Conservation (phyloP, 257 asterid species). For the Solanum pimpinellifolium region DNA sequence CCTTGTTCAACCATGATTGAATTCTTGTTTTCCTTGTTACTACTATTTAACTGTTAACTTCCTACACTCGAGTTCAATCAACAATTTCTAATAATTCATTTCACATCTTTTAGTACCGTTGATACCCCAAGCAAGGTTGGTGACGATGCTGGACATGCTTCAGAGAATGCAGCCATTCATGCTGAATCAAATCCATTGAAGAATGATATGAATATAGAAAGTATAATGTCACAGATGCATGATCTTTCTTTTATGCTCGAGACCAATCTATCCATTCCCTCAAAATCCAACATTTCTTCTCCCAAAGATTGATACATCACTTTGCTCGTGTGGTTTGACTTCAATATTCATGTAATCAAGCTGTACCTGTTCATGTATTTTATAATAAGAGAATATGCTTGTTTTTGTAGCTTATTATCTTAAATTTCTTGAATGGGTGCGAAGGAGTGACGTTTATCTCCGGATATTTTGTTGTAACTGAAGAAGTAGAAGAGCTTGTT, state of each 20-base stretch:
- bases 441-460: neutral
- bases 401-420: neutral
- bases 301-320: neutral
- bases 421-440: neutral
- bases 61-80: neutral
- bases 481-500: neutral
- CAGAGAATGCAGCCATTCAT: neutral
- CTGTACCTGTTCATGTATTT: neutral
- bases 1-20: neutral
- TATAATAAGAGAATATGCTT: neutral
- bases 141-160: neutral
- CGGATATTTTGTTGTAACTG: neutral
- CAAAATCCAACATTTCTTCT: constrained; percentile 6
- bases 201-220: constrained; percentile 6
- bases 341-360: neutral
- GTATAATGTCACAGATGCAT: constrained; percentile 26
- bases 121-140: neutral
- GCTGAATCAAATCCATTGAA: neutral
- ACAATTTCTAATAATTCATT: neutral
- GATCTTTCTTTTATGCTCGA: constrained; percentile 47
- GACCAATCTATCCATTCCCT: constrained; percentile 19
- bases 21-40: neutral
- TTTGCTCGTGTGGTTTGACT: neutral
- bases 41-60: neutral
- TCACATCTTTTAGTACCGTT: constrained; percentile 2